Percentiles rank a stretch among this genome's conserved stretches.
phyloP scores from a whole-genome alignment of 768 basidiomycete genomes.

The Tubosaeta brunneosetosa region DNA sequence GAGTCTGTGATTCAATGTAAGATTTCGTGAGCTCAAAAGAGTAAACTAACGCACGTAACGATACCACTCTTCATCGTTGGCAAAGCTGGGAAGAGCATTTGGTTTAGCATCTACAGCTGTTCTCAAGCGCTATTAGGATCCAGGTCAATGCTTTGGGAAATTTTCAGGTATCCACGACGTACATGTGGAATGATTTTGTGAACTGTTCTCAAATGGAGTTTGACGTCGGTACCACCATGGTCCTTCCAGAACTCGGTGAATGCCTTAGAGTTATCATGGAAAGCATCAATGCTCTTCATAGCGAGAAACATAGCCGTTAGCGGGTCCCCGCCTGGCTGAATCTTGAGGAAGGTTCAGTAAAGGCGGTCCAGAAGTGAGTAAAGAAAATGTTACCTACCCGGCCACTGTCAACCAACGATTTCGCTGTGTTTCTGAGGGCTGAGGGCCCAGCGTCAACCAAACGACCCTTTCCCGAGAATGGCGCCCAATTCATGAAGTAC shows the following conservation, averaged over 20 bases:
- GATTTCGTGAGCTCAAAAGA: background rate
- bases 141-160: background rate
- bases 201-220: conserved; percentile 19
- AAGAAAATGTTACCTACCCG: conserved; percentile 10
- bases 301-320: conserved; percentile 2
- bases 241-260: conserved; percentile 34
- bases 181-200: conserved; percentile 41
- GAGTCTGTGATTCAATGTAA: conserved; percentile 8
- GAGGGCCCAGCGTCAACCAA: conserved; percentile 5
- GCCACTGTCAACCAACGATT: conserved; percentile 10
- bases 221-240: conserved; percentile 22
- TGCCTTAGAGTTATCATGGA: conserved; percentile 36
- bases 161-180: conserved; percentile 10
- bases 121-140: conserved; percentile 29
- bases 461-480: background rate
- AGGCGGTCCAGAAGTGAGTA: background rate
- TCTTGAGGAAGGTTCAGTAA: conserved; percentile 8
- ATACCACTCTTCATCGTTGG: conserved; percentile 33
- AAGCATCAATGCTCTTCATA: conserved; percentile 10
- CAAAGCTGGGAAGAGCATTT: conserved; percentile 31
- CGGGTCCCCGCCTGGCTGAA: conserved; percentile 3
- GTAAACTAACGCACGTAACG: conserved; percentile 20
- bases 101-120: conserved; percentile 25
- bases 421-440: conserved; percentile 1
- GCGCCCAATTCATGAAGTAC: conserved; percentile 49